phyloP scores from a whole-genome alignment of 768 basidiomycete genomes.

The Russula lepida region DNA sequence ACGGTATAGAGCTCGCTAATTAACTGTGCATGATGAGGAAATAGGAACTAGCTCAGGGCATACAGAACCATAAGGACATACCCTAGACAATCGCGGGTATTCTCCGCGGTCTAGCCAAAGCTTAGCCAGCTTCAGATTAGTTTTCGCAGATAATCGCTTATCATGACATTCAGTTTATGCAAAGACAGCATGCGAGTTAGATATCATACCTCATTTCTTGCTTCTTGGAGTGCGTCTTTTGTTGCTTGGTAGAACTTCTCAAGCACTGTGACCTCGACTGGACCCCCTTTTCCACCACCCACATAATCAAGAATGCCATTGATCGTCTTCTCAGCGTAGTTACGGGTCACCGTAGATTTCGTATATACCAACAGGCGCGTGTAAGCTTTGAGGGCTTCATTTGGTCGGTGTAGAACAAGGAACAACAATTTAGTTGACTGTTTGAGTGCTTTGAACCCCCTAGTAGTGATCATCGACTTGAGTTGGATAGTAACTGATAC shows the following conservation, averaged over 20 bases:
- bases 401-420: constrained; percentile 65
- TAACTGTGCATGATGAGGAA: constrained; percentile 38
- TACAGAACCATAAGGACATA: constrained; percentile 26
- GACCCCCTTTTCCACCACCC: constrained; percentile 76
- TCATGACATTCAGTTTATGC: not conserved
- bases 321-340: constrained; percentile 97
- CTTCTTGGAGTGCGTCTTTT: constrained; percentile 80
- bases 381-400: constrained; percentile 82
- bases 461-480: constrained; percentile 27
- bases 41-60: not conserved
- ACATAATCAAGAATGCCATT: constrained; percentile 98
- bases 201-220: constrained; percentile 78
- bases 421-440: constrained; percentile 94
- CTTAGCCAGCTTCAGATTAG: constrained; percentile 94
- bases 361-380: constrained; percentile 84
- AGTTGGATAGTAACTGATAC: not conserved
- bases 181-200: not conserved
- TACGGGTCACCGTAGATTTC: constrained; percentile 89
- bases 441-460: constrained; percentile 99
- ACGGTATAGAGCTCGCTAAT: constrained; percentile 67
- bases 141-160: constrained; percentile 88
- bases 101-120: constrained; percentile 95
- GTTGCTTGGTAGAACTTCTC: constrained; percentile 96
- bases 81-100: constrained; percentile 75
- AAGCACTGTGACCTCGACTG: constrained; percentile 74